Conservation (phyloP, 1,139 yeast species). For the Candida smagusa region DNA sequence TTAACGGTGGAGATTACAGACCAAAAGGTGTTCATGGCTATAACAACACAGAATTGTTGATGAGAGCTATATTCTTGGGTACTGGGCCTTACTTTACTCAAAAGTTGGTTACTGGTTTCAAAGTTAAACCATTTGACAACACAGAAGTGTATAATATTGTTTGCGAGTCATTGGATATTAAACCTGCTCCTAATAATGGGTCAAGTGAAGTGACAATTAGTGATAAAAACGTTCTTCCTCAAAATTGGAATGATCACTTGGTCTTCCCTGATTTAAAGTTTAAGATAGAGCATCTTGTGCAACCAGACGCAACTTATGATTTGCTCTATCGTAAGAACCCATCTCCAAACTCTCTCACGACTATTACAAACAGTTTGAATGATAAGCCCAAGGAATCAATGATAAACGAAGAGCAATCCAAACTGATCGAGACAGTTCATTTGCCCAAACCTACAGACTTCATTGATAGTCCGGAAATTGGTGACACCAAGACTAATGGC, state of each 20-base stretch:
- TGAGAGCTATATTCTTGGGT: constrained; percentile 81
- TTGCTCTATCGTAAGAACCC: constrained; percentile 29
- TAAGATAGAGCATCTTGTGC: constrained; percentile 43
- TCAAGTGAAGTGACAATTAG: constrained; percentile 25
- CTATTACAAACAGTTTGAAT: constrained; percentile 18
- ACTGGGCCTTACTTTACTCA: constrained; percentile 70
- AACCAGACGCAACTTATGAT: constrained; percentile 53
- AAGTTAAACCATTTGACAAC: constrained; percentile 66
- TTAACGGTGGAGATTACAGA: constrained; percentile 45
- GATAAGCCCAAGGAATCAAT: constrained; percentile 27
- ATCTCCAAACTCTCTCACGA: constrained; percentile 9
- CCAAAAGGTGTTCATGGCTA: constrained; percentile 87
- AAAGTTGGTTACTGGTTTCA: constrained; percentile 22
- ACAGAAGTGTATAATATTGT: constrained; percentile 70
- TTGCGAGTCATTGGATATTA: constrained; percentile 62
- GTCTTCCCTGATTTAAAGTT: constrained; percentile 60
- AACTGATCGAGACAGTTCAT: constrained; percentile 18
- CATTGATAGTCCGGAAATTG: constrained; percentile 6
- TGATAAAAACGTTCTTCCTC: constrained; percentile 32
- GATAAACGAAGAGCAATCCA: constrained; percentile 23
- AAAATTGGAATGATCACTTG: constrained; percentile 52
- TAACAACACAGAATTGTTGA: constrained; percentile 67
- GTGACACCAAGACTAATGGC: constrained; percentile 10
- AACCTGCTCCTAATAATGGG: constrained; percentile 64
- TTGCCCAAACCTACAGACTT: constrained; percentile 38